Evolutionary conservation across 306 rosid species (phyloP).

Genomic region (Casuarina cunninghamiana): DNA sequence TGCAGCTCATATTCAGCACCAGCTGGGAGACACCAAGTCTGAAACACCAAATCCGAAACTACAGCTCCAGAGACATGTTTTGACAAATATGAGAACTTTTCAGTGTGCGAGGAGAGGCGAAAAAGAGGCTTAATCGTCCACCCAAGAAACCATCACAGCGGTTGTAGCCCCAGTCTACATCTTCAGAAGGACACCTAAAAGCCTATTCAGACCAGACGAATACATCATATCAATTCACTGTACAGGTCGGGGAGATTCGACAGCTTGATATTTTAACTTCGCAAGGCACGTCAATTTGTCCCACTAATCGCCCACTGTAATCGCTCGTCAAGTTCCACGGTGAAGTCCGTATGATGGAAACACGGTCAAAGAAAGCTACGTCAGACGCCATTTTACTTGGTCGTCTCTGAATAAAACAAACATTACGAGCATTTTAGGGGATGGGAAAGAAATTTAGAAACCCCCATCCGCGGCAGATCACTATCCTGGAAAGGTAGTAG

Average conservation of each 20-base stretch:
- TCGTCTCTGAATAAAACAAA: conserved; percentile 12
- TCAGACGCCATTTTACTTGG: neutral
- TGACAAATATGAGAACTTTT: too few relatives aligned
- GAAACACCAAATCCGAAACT: too few relatives aligned
- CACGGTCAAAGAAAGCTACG: conserved; percentile 2
- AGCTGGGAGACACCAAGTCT: too few relatives aligned
- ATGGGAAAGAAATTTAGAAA: neutral
- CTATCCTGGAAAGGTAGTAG: neutral
- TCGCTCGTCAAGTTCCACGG: neutral
- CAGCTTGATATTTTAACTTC: neutral
- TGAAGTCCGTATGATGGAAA: neutral
- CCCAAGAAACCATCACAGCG: too few relatives aligned
- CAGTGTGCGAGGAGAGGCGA: too few relatives aligned
- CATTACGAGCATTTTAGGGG: neutral
- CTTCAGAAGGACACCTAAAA: too few relatives aligned
- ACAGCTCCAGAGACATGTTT: too few relatives aligned
- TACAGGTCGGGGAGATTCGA: neutral
- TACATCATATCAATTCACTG: too few relatives aligned
- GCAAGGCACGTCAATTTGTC: neutral
- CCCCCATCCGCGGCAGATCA: conserved; percentile 1
- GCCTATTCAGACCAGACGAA: too few relatives aligned
- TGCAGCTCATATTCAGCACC: too few relatives aligned
- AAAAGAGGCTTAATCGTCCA: too few relatives aligned
- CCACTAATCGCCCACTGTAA: neutral
- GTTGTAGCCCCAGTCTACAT: too few relatives aligned